Conservation (phyloP, 805 yeast genomes). For the Tetrapisispora phaffii region DNA sequence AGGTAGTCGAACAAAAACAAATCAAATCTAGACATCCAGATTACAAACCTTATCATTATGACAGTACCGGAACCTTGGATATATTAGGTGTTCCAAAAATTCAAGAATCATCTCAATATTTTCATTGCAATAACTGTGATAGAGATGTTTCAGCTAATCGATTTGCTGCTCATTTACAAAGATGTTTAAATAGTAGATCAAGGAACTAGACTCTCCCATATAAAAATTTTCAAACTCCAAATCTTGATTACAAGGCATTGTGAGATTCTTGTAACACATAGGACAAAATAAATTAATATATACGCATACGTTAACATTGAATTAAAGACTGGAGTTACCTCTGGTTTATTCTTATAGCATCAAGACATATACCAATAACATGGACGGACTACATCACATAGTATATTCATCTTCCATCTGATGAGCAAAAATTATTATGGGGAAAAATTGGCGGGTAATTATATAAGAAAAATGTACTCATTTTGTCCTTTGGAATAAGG, state of each 20-base stretch:
- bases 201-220: constrained; percentile 32
- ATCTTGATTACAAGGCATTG: no score
- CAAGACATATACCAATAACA: no score
- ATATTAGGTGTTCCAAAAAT: constrained; percentile 23
- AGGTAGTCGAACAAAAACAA: constrained; percentile 16
- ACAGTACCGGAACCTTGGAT: constrained; percentile 21
- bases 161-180: constrained; percentile 86
- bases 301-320: no score
- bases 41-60: constrained; percentile 19
- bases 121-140: constrained; percentile 70
- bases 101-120: constrained; percentile 39
- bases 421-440: no score
- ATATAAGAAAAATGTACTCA: no score
- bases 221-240: neutral
- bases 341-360: no score
- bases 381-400: no score
- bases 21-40: constrained; percentile 18
- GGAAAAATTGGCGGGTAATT: no score
- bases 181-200: constrained; percentile 71
- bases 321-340: no score
- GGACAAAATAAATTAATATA: no score
- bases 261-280: neutral
- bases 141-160: constrained; percentile 84
- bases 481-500: no score
- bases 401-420: no score